Percentiles rank a stretch among this genome's conserved stretches.
phyloP scores from a whole-genome alignment of 192 early-diverging fungal genomes.

The Coemansia sp. region DNA sequence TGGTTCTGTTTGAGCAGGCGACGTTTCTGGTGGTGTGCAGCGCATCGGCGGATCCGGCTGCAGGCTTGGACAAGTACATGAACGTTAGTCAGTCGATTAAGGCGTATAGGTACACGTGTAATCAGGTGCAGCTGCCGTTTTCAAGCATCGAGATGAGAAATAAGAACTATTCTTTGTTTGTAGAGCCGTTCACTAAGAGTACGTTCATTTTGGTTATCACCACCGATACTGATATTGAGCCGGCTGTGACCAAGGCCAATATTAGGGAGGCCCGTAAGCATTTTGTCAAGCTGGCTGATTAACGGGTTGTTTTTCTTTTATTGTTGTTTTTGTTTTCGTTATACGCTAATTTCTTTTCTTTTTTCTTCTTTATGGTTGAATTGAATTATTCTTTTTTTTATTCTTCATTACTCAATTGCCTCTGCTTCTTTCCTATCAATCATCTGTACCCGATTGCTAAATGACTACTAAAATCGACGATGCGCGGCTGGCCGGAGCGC shows the following conservation, averaged over 20 bases:
- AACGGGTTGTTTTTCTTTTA: neutral
- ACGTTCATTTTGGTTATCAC: slow-evolving; percentile 53
- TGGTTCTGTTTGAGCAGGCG: slow-evolving; percentile 91
- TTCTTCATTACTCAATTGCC: neutral
- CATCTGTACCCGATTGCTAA: neutral
- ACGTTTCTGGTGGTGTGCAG: slow-evolving; percentile 93
- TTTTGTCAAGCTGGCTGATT: slow-evolving; percentile 32
- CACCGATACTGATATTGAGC: slow-evolving; percentile 50
- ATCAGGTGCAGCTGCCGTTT: slow-evolving; percentile 71
- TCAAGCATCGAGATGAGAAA: slow-evolving; percentile 85
- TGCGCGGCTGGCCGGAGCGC: slow-evolving; percentile 35
- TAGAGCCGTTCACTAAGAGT: slow-evolving; percentile 57
- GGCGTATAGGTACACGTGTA: slow-evolving; percentile 36
- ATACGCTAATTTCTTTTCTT: slow-evolving; percentile 5
- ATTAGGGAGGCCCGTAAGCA: slow-evolving; percentile 38
- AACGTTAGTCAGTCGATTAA: slow-evolving; percentile 46
- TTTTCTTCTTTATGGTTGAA: neutral
- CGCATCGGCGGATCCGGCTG: neutral
- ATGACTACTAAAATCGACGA: slow-evolving; percentile 24
- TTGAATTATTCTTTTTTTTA: neutral
- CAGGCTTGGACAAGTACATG: slow-evolving; percentile 28
- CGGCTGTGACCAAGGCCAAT: slow-evolving; percentile 52
- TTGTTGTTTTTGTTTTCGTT: neutral
- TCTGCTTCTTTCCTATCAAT: slow-evolving; percentile 1
- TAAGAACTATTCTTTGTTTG: slow-evolving; percentile 51